Evolutionary conservation across 2,329 filamentous ascomycete species (phyloP), one percentile per base, ranked within the genome.

Genomic region (Cordyceps sp.): DNA sequence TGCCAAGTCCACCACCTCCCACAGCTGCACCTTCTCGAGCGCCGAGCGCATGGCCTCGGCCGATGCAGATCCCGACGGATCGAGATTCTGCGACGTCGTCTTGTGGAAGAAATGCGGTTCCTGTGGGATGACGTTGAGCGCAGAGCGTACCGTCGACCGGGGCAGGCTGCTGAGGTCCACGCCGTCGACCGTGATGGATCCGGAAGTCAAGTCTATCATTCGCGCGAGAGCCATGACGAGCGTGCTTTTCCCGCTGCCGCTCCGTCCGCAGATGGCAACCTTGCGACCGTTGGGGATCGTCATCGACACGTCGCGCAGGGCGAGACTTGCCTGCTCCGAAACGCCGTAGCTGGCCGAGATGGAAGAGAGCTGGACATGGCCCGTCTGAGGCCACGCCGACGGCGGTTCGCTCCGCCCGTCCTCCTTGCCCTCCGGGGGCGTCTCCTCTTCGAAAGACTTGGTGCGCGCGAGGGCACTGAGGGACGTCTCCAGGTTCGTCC

Each of bases 311-410:
- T 46, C 37, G 0, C 44, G 42, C 3, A 59, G 42, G 0, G 53
- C 47, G 10, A 45, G 42, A 5, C 42, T 37, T n/a, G 10, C 24
- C 13, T 14, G 8, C 5, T 25, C 24, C 3, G 24, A 25, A 6
- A 14, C 13, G 12, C 14, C 24, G 24, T 30, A 15, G 29, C 29
- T 8, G 29, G 29, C 29, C 15, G 20, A 15, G 29, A 30, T 21
- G n/a, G 7, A 18, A n/a, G 13, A 4, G 5, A 30, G 14, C 10
- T 7, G 10, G 20, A 17, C n/a, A 10, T 17, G 20, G 14, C 17
- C 20, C 4, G 20, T 45, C 36, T 1, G 43, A 41, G 86, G 86
- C 86, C 86, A 94, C 46, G 77, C 77, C 34, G 82, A 77, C 7
- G 82, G 76, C 20, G 85, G 83, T 9, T 19, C 10, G 5, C 21